Percentiles rank a stretch among this genome's conserved stretches.
Evolutionary conservation across 1,284 basidiomycete genomes (phyloP).

Genomic region (Caloboletus inedulis): DNA sequence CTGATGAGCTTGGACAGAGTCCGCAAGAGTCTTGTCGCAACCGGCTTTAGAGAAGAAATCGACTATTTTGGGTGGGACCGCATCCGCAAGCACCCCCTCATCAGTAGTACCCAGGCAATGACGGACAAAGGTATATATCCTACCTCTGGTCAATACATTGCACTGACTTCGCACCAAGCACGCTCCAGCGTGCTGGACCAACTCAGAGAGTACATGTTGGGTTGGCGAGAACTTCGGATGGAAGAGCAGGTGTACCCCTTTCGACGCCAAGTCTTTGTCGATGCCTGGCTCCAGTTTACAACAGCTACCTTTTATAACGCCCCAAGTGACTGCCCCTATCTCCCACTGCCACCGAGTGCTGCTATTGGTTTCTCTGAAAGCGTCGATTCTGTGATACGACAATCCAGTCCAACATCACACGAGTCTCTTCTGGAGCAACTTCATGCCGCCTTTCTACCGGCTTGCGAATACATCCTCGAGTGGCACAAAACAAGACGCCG

Average conservation of each 20-base stretch:
- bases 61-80: slow-evolving; percentile 33
- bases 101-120: slow-evolving; percentile 23
- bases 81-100: slow-evolving; percentile 28
- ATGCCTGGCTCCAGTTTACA: slow-evolving; percentile 27
- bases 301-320: slow-evolving; percentile 11
- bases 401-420: slow-evolving; percentile 7
- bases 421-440: slow-evolving; percentile 19
- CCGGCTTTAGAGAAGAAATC: slow-evolving; percentile 28
- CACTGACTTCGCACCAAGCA: slow-evolving; percentile 20
- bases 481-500: slow-evolving; percentile 29
- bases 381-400: slow-evolving; percentile 28
- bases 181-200: slow-evolving; percentile 19
- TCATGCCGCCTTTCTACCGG: slow-evolving; percentile 13
- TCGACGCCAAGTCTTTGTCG: slow-evolving; percentile 29
- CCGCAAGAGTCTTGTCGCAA: slow-evolving; percentile 14
- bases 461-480: slow-evolving; percentile 16
- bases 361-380: slow-evolving; percentile 21
- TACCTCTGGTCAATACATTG: neutral
- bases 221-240: slow-evolving; percentile 33
- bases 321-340: slow-evolving; percentile 18
- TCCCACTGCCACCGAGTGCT: slow-evolving; percentile 28
- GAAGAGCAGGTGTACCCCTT: slow-evolving; percentile 29
- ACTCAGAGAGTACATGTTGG: slow-evolving; percentile 29
- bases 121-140: slow-evolving; percentile 18
- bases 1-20: slow-evolving; percentile 22